phyloP scores from a whole-genome alignment of 805 yeast genomes.

The Yamadazyma sp. region DNA sequence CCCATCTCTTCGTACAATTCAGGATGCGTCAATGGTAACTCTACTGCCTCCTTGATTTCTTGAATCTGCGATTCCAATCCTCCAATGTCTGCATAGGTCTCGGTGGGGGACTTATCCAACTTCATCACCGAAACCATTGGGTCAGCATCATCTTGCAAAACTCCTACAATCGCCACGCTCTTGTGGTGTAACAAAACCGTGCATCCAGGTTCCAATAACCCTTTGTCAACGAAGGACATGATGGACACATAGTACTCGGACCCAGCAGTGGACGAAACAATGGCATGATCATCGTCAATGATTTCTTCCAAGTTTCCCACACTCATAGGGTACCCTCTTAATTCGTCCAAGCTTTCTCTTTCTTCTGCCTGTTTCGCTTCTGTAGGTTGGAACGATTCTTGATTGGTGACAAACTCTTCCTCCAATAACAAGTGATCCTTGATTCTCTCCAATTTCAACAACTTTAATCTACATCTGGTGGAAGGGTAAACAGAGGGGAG shows the following conservation, averaged over 20 bases:
- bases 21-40: slow-evolving; percentile 93
- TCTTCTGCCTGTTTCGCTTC: slow-evolving; percentile 97
- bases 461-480: slow-evolving; percentile 88
- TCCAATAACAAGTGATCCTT: slow-evolving; percentile 93
- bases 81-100: slow-evolving; percentile 95
- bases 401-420: slow-evolving; percentile 93
- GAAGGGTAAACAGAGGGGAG: slow-evolving; percentile 88
- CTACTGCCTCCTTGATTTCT: slow-evolving; percentile 97
- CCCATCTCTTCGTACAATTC: slow-evolving; percentile 98
- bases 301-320: slow-evolving; percentile 96
- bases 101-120: slow-evolving; percentile 96
- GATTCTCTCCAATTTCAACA: slow-evolving; percentile 90
- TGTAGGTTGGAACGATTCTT: slow-evolving; percentile 92
- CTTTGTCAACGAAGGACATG: slow-evolving; percentile 95
- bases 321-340: slow-evolving; percentile 95
- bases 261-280: slow-evolving; percentile 92
- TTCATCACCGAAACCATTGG: slow-evolving; percentile 98
- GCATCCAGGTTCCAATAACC: slow-evolving; percentile 93
- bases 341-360: slow-evolving; percentile 89
- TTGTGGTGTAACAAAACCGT: slow-evolving; percentile 94
- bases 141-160: slow-evolving; percentile 95
- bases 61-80: slow-evolving; percentile 95
- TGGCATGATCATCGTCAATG: slow-evolving; percentile 98
- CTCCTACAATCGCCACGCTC: slow-evolving; percentile 95
- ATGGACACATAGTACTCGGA: slow-evolving; percentile 97